Evolutionary conservation across 1,284 basidiomycete species (phyloP).

Genomic region (Sanghuangporus baumii): DNA sequence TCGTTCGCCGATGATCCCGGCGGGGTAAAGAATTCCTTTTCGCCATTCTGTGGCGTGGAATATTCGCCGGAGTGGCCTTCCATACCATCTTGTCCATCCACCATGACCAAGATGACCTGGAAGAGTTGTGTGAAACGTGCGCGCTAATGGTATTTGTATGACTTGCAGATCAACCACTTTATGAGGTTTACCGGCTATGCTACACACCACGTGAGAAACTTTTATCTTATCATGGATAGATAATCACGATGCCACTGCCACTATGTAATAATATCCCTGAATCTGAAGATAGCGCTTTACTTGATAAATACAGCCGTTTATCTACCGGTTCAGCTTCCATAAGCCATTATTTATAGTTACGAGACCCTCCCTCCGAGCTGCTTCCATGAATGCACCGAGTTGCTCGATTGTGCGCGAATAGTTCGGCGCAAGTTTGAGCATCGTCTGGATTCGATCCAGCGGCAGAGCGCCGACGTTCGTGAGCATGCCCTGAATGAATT

Average conservation of each 20-base stretch:
- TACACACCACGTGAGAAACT: background rate
- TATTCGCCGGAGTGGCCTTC: background rate
- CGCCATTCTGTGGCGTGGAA: background rate
- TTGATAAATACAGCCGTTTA: background rate
- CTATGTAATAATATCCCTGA: background rate
- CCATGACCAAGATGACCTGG: slow-evolving; percentile 51
- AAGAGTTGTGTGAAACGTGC: too few relatives aligned
- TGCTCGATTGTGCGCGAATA: slow-evolving; percentile 78
- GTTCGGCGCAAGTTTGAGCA: slow-evolving; percentile 74
- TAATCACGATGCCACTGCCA: background rate
- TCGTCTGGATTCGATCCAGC: slow-evolving; percentile 73
- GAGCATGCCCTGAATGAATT: slow-evolving; percentile 83
- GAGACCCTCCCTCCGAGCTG: slow-evolving; percentile 68
- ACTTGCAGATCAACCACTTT: too few relatives aligned
- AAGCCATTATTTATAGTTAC: slow-evolving; percentile 66
- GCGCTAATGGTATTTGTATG: too few relatives aligned
- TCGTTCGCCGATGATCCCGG: background rate
- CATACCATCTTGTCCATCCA: slow-evolving; percentile 31
- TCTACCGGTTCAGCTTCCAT: slow-evolving; percentile 56
- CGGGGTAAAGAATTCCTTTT: slow-evolving; percentile 8
- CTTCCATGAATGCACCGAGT: slow-evolving; percentile 70
- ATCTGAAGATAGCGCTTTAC: background rate
- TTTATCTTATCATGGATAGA: background rate
- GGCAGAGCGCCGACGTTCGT: slow-evolving; percentile 73
- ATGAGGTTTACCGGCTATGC: background rate